These are phyloP conservation scores for Dichotomopilus funicola DNA, from an alignment of 2,329 filamentous ascomycete species.

Conservation along the genomic window DNA sequence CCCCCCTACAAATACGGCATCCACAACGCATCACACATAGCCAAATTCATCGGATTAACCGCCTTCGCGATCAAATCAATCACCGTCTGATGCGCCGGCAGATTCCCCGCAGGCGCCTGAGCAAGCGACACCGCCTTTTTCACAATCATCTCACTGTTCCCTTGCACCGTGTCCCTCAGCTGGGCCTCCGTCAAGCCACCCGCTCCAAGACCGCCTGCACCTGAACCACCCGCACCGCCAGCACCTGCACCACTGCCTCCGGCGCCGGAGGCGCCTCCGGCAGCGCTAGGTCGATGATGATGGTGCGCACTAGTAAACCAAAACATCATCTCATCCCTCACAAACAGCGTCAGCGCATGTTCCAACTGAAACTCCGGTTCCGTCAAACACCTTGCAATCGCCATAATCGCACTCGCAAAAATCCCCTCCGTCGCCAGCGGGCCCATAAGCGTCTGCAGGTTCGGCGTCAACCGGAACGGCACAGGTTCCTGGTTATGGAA, in stretches of 20 bases:
- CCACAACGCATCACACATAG: conserved; percentile 87
- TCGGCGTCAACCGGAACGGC: conserved; percentile 94
- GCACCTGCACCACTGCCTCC: too few species aligned
- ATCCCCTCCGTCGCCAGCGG: conserved; percentile 94
- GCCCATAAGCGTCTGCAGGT: conserved; percentile 92
- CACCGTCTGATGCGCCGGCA: conserved; percentile 94
- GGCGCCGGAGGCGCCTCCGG: too few species aligned
- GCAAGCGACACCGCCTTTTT: conserved; percentile 84
- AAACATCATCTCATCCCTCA: conserved; percentile 95
- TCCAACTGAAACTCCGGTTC: conserved; percentile 88
- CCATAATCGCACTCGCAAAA: conserved; percentile 92
- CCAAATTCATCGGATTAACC: conserved; percentile 84
- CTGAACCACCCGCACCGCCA: too few species aligned
- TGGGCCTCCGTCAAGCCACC: conserved; percentile 53
- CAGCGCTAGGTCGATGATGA: too few species aligned
- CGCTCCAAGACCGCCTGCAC: conserved; percentile 31
- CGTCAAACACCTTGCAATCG: conserved; percentile 86
- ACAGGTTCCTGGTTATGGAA: conserved; percentile 95
- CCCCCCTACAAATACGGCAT: conserved; percentile 78
- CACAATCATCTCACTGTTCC: conserved; percentile 83
- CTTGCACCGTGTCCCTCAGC: conserved; percentile 56
- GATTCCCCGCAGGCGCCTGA: conserved; percentile 66
- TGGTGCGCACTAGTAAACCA: conserved; percentile 80
- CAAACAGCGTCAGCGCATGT: conserved; percentile 88
- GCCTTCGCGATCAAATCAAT: conserved; percentile 91